These are phyloP conservation scores for Coniochaeta sp. DNA, from an alignment of 2,329 filamentous ascomycete genomes.

Conservation along the genomic window DNA sequence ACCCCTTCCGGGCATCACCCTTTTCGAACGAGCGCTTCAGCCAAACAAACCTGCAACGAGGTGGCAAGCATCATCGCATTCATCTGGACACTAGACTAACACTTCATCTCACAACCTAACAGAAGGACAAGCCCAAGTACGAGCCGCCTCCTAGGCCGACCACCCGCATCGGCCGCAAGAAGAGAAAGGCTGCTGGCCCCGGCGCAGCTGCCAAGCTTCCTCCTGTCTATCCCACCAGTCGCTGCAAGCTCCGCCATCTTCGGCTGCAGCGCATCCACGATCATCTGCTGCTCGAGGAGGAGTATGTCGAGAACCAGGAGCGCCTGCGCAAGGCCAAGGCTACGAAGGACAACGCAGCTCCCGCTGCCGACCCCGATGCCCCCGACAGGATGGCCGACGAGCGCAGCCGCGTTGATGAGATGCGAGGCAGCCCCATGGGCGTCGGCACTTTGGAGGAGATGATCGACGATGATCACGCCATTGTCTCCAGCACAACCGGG, in stretches of 20 bases:
- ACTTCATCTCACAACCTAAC: too few relatives aligned
- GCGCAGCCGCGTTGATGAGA: constrained; percentile 90
- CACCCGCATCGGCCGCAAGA: constrained; percentile 94
- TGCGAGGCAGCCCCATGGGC: constrained; percentile 97
- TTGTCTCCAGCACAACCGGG: constrained; percentile 93
- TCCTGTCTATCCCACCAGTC: constrained; percentile 85
- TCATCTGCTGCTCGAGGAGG: constrained; percentile 91
- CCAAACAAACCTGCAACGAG: neutral
- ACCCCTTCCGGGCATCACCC: too few relatives aligned
- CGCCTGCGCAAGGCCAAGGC: constrained; percentile 87
- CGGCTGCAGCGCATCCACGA: constrained; percentile 99
- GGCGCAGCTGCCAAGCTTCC: constrained; percentile 95
- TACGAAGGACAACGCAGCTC: constrained; percentile 61
- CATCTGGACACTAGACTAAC: neutral
- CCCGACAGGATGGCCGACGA: constrained; percentile 88
- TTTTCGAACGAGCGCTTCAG: neutral
- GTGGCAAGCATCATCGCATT: neutral
- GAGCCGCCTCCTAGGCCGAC: constrained; percentile 96
- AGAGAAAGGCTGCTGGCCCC: constrained; percentile 90
- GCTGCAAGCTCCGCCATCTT: constrained; percentile 94
- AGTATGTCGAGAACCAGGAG: constrained; percentile 99
- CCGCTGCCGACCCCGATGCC: constrained; percentile 64
- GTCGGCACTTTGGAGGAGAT: constrained; percentile 97
- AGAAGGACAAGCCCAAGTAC: constrained; percentile 99
- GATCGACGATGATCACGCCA: constrained; percentile 98